Percentiles rank a stretch among this genome's conserved stretches.
These are phyloP conservation scores for Colletotrichum graminicola DNA, from an alignment of 2,329 filamentous ascomycete genomes.

Conservation along the genomic window DNA sequence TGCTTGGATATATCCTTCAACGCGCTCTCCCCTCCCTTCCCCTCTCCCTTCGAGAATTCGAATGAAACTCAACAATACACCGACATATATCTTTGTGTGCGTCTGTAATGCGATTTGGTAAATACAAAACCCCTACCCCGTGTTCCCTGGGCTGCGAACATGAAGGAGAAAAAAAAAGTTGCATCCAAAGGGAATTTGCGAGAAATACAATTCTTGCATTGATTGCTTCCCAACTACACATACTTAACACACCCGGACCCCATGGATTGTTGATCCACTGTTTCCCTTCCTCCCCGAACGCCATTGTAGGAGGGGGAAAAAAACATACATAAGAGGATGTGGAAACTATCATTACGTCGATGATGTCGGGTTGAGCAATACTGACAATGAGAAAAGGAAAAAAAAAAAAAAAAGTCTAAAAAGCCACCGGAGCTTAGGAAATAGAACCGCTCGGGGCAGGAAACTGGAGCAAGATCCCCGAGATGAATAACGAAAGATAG, in stretches of 20 bases:
- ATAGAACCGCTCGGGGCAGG: conserved; percentile 1
- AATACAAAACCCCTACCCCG: conserved; percentile 14
- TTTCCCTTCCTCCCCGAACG: conserved; percentile 18
- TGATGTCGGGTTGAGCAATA: conserved; percentile 34
- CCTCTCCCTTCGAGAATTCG: neutral
- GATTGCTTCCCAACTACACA: neutral
- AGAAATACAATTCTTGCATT: neutral
- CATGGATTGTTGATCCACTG: conserved; percentile 13
- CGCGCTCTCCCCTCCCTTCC: neutral
- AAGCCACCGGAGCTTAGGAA: conserved; percentile 12
- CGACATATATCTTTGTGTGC: neutral
- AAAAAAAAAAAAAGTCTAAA: conserved; percentile 21
- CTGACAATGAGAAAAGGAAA: conserved; percentile 35
- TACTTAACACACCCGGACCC: conserved; percentile 7
- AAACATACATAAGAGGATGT: neutral
- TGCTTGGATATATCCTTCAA: conserved; percentile 19
- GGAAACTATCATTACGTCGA: conserved; percentile 40
- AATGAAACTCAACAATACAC: neutral
- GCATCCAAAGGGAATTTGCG: neutral
- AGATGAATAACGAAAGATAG: neutral
- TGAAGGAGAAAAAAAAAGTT: neutral
- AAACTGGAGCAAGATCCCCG: neutral
- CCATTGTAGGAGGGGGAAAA: neutral
- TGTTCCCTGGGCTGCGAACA: conserved; percentile 12
- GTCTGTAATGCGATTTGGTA: neutral